A percentile compares a stretch with the other conserved stretches of the same genome.
These are phyloP conservation scores for Aaosphaeria arxii DNA, from an alignment of 2,329 filamentous ascomycete species.

Conservation along the genomic window DNA sequence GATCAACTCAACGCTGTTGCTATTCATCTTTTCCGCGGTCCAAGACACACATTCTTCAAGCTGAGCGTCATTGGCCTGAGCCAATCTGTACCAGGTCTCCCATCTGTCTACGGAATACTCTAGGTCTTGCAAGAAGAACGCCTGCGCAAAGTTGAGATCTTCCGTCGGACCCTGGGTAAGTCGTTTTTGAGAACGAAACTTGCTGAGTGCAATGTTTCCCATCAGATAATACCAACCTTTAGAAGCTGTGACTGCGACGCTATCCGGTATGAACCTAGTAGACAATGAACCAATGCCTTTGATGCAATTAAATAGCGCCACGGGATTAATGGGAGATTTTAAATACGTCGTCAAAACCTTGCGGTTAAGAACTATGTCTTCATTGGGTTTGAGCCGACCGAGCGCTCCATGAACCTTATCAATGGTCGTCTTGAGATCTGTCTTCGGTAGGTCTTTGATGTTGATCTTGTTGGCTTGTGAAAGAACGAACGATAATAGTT, in stretches of 20 bases:
- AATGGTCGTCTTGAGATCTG: conserved; percentile 83
- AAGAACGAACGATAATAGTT: conserved; percentile 80
- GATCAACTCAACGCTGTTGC: conserved; percentile 70
- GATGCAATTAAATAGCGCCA: conserved; percentile 76
- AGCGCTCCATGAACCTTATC: conserved; percentile 91
- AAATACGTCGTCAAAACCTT: conserved; percentile 79
- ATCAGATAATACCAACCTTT: conserved; percentile 92
- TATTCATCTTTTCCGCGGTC: conserved; percentile 90
- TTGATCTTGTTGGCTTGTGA: conserved; percentile 77
- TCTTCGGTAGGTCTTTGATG: conserved; percentile 88
- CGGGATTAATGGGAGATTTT: conserved; percentile 78
- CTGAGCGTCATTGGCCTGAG: conserved; percentile 83
- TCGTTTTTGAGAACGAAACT: conserved; percentile 77
- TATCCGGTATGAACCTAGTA: conserved; percentile 52
- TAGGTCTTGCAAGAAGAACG: conserved; percentile 76
- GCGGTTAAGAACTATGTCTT: conserved; percentile 82
- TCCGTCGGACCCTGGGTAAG: conserved; percentile 76
- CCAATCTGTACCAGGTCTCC: conserved; percentile 88
- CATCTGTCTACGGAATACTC: conserved; percentile 79
- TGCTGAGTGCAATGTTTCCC: conserved; percentile 82
- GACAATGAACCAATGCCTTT: conserved; percentile 63
- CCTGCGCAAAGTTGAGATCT: conserved; percentile 77
- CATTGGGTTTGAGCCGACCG: conserved; percentile 70
- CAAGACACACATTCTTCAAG: conserved; percentile 84
- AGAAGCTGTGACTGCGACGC: conserved; percentile 67